phyloP scores from a whole-genome alignment of 208 protist species.

The Trypanosoma lewisi region DNA sequence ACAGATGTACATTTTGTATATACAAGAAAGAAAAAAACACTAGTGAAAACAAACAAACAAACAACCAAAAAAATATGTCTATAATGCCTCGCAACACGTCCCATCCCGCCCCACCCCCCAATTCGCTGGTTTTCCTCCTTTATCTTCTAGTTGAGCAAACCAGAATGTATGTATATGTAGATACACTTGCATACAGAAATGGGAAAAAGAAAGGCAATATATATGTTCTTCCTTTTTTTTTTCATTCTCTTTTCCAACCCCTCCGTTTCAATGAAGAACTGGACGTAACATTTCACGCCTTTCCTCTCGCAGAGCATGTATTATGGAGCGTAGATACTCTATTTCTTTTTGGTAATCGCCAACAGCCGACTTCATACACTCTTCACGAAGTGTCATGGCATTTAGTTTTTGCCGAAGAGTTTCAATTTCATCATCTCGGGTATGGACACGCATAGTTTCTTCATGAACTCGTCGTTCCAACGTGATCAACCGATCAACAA shows the following conservation, averaged over 20 bases:
- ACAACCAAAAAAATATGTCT: too few relatives aligned
- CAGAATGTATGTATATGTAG: too few relatives aligned
- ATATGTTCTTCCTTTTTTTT: background rate
- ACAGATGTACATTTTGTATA: too few relatives aligned
- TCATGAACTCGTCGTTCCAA: slow-evolving; percentile 20
- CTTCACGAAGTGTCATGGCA: slow-evolving; percentile 29
- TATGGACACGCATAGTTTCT: slow-evolving; percentile 15
- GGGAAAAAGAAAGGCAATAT: background rate
- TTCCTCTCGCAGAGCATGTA: slow-evolving; percentile 32
- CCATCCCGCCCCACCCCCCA: too few relatives aligned
- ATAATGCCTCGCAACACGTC: too few relatives aligned
- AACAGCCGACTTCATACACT: slow-evolving; percentile 28
- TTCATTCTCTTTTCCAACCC: too few relatives aligned
- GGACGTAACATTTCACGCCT: slow-evolving; percentile 28
- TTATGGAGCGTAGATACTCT: slow-evolving; percentile 22
- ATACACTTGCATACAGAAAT: background rate
- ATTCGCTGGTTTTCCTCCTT: too few relatives aligned
- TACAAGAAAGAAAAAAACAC: slow-evolving; percentile 7
- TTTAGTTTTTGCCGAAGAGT: slow-evolving; percentile 16
- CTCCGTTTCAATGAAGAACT: background rate
- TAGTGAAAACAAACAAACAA: background rate
- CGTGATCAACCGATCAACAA: slow-evolving; percentile 26
- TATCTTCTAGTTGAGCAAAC: too few relatives aligned
- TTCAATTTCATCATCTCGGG: slow-evolving; percentile 21
- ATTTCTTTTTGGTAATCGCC: slow-evolving; percentile 29